These are phyloP conservation scores for Synura sp. DNA, from an alignment of 352 stramenopile genomes.

Conservation along the genomic window DNA sequence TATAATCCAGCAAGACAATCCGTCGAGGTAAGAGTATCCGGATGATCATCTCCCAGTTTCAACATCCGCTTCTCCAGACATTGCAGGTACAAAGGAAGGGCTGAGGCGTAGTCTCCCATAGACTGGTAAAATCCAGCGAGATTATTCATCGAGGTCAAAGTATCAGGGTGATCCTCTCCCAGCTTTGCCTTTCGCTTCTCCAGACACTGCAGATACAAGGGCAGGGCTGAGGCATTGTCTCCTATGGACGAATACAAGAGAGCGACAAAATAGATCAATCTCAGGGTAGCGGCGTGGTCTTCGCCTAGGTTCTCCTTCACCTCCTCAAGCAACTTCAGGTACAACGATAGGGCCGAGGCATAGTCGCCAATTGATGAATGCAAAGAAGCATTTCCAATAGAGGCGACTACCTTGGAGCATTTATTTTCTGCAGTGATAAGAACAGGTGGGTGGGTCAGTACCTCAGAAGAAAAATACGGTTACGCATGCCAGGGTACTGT, in stretches of 20 bases:
- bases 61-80: not conserved
- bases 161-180: slow-evolving; percentile 14
- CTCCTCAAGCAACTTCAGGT: too few relatives aligned
- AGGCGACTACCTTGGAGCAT: too few relatives aligned
- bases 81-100: not conserved
- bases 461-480: too few relatives aligned
- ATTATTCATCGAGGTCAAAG: not conserved
- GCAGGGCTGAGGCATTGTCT: not conserved
- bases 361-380: too few relatives aligned
- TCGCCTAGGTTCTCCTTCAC: too few relatives aligned
- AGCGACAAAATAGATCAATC: not conserved
- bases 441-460: too few relatives aligned
- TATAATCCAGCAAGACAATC: slow-evolving; percentile 8
- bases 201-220: not conserved
- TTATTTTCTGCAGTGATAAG: too few relatives aligned
- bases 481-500: too few relatives aligned
- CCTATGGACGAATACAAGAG: not conserved
- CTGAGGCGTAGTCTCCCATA: not conserved
- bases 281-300: not conserved
- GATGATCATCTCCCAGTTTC: not conserved
- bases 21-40: not conserved
- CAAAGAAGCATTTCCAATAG: too few relatives aligned
- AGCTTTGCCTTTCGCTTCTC: not conserved
- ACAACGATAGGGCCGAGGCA: too few relatives aligned
- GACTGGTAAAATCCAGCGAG: not conserved